Evolutionary conservation across 2,329 filamentous ascomycete species (phyloP), one percentile per base, ranked within the genome.

Genomic region (Niveomyces coronatus): DNA sequence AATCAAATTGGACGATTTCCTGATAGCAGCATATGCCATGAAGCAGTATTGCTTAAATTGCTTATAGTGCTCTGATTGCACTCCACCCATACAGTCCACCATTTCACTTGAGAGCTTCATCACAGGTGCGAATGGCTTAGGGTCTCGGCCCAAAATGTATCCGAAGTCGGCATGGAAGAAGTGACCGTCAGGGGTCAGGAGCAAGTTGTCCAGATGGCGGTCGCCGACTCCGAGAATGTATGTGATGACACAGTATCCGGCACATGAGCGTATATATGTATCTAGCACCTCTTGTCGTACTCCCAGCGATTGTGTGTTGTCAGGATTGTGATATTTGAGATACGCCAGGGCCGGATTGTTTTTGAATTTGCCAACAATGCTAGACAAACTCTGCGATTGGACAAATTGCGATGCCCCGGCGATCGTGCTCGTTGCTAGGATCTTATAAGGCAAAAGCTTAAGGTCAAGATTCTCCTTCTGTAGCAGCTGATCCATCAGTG

Each of bases 141-240:
- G 91, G 49, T 98, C 91, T 28, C 91, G 84, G 14, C 91, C 91
- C 2, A 98, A 80, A 45, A 98, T 98, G 61, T 94, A 98, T 29
- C 93, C 91, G 52, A 98, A 98, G 58, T 98, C 91, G 20, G 89
- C 88, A 57, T 98, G 91, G 71, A 98, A 95, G 67, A 98, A 98
- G 60, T 93, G 86, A 0, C 79, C 91, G 48, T 88, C 82, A 1
- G 91, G 88, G 0, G 87, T 77, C 5, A 98, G 76, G 18, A 98
- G 77, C 1, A 98, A 75, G 52, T 98, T 98, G 57, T 98, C 91
- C 3, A 96, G 72, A 61, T 98, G 91, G 2, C 91, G 80, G 56
- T 98, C 91, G 15, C 91, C 91, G 3, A 98, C 91, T 22, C 91
- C 93, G 10, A 98, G 75, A 13, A 98, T 84, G 58, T 98, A 98